phyloP scores from a whole-genome alignment of 2,329 filamentous ascomycete genomes.

The Claviceps sp. region DNA sequence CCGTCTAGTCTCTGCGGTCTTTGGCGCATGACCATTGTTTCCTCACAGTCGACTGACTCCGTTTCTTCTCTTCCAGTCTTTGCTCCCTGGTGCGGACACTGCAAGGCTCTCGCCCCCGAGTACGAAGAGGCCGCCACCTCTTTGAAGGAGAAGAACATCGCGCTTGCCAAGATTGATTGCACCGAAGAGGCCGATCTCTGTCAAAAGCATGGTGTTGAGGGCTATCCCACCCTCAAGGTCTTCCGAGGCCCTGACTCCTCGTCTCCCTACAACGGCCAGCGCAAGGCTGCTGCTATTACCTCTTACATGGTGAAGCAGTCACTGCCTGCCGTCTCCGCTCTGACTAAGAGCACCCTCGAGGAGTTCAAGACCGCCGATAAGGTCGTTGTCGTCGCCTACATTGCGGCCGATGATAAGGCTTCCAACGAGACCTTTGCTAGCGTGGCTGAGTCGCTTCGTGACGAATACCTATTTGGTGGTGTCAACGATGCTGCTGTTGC shows the following conservation, averaged over 20 bases:
- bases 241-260: slow-evolving; percentile 79
- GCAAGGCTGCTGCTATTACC: slow-evolving; percentile 67
- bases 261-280: slow-evolving; percentile 71
- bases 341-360: slow-evolving; percentile 71
- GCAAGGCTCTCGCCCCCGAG: slow-evolving; percentile 91
- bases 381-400: slow-evolving; percentile 85
- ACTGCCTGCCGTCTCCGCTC: slow-evolving; percentile 74
- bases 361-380: slow-evolving; percentile 98
- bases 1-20: neutral
- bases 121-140: slow-evolving; percentile 78
- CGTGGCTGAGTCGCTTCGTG: slow-evolving; percentile 64
- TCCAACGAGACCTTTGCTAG: slow-evolving; percentile 74
- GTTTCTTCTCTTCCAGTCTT: slow-evolving; percentile 48
- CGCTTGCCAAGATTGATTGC: slow-evolving; percentile 82
- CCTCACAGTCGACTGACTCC: neutral
- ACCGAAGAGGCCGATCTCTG: slow-evolving; percentile 89
- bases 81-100: slow-evolving; percentile 94
- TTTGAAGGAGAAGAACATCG: slow-evolving; percentile 79
- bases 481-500: slow-evolving; percentile 73
- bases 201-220: slow-evolving; percentile 80
- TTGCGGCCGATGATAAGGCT: slow-evolving; percentile 66
- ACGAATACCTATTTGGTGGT: slow-evolving; percentile 85
- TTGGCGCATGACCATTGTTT: neutral
- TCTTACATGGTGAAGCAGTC: slow-evolving; percentile 98
- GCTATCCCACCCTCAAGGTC: slow-evolving; percentile 97